phyloP scores from a whole-genome alignment of 129 eudicot species.

The Smallanthus sonchifolius region DNA sequence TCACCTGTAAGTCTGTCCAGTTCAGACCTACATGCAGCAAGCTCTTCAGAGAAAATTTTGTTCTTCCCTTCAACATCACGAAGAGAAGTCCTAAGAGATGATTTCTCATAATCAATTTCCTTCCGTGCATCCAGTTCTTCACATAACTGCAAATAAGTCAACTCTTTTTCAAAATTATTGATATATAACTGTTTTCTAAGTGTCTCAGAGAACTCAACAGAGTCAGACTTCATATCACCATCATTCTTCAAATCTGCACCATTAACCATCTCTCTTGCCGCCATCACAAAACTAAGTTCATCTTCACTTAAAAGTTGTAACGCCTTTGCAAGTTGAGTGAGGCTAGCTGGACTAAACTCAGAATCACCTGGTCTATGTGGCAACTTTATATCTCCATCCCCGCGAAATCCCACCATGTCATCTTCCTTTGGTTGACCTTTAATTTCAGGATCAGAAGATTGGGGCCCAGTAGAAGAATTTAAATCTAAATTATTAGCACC shows the following conservation, averaged over 20 bases:
- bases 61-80: constrained; percentile 43
- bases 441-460: constrained; percentile 19
- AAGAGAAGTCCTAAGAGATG: constrained; percentile 35
- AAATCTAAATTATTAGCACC: constrained; percentile 27
- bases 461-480: constrained; percentile 8
- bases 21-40: constrained; percentile 48
- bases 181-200: constrained; percentile 61
- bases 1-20: constrained; percentile 40
- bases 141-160: constrained; percentile 46
- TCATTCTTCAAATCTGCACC: constrained; percentile 14
- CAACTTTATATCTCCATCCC: constrained; percentile 17
- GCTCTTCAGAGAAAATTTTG: constrained; percentile 53
- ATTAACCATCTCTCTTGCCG: constrained; percentile 35
- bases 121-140: constrained; percentile 38
- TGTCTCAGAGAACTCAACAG: constrained; percentile 39
- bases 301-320: constrained; percentile 50
- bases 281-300: constrained; percentile 48
- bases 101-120: constrained; percentile 42
- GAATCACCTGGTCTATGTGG: constrained; percentile 24
- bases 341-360: constrained; percentile 35
- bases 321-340: constrained; percentile 55
- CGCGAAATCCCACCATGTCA: not conserved
- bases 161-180: constrained; percentile 49
- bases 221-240: constrained; percentile 19
- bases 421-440: constrained; percentile 23